Evolutionary conservation across 1,139 yeast species (phyloP), one percentile per base, ranked within the genome.

Genomic region (Diutina mesorugosa): DNA sequence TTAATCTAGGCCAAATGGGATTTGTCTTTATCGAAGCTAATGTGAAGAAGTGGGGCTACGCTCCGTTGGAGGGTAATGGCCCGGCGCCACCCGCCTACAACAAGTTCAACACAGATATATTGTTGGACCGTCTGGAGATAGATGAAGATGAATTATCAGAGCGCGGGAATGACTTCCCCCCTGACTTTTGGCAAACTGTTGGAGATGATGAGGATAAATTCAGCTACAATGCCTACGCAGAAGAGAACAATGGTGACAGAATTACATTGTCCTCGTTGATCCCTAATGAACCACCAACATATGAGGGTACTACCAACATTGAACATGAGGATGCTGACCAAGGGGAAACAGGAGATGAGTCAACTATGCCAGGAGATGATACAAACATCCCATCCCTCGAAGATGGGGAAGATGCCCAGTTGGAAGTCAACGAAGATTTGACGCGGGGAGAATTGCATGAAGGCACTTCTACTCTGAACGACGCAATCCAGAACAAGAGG

Each of bases 31-130:
- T 81, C 45, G 85, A 81, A 64, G 85, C 77, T 0, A 80, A 81
- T 61, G 85, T 81, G 28, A 81, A 81, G 62, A 80, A 78, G 65
- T 81, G 85, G 85, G 84, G 84, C n/a, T 79, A 77, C 66, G 85
- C 83, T 1, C 84, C 85, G 0, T 64, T 81, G 56, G 83, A 79
- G 65, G 85, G 85, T 1, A 74, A 66, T 54, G 83, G 81, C n/a
- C 79, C 82, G 2, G 80, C 85, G n/a, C 85, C 85, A 1, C 85
- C 85, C 9, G 77, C 80, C 32, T 81, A 81, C 65, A 77, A 77
- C 58, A 79, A 78, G 60, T 81, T 77, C 63, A 80, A 80, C 61
- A 69, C 74, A 21, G 85, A 81, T 65, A 79, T 81, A 14, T 65
- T 81, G 55, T 68, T 81, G 32, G 85, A 79, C 61, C 66, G 84